A percentile compares a stretch with the other conserved stretches of the same genome.
Evolutionary conservation across 2,329 filamentous ascomycete species (phyloP).

Genomic region (Dactylellina haptotyla): DNA sequence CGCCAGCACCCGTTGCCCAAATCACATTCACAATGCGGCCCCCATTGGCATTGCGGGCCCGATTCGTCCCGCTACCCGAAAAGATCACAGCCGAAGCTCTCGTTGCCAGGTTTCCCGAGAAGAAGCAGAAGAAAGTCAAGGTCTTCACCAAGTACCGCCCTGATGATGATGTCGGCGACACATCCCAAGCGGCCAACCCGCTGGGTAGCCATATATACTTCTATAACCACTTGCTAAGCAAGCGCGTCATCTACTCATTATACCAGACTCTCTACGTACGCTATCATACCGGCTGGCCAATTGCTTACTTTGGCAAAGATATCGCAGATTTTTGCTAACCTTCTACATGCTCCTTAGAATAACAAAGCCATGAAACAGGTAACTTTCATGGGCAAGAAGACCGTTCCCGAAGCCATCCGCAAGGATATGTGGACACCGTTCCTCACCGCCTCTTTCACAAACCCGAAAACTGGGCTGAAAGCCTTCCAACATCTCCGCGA

Average conservation of each 20-base stretch:
- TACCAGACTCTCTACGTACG: constrained; percentile 60
- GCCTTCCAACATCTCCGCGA: constrained; percentile 74
- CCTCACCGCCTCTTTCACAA: constrained; percentile 70
- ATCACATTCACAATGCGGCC: constrained; percentile 34
- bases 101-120: constrained; percentile 22
- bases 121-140: constrained; percentile 5
- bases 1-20: not conserved
- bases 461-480: constrained; percentile 68
- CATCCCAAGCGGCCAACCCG: constrained; percentile 38
- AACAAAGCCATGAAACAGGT: constrained; percentile 68
- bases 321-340: no score
- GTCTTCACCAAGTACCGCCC: not conserved
- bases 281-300: not conserved
- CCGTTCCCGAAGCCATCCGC: constrained; percentile 71
- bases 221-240: constrained; percentile 61
- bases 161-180: constrained; percentile 34
- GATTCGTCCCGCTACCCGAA: constrained; percentile 38
- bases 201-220: constrained; percentile 61
- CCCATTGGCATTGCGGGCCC: constrained; percentile 35
- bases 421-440: constrained; percentile 75
- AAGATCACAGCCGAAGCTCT: constrained; percentile 31
- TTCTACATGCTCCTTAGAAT: constrained; percentile 59
- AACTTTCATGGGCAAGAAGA: constrained; percentile 75
- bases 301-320: no score
- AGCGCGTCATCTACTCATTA: constrained; percentile 62